Base-by-base conservation (phyloP, 164 flowering plant genomes). In the Chimonanthus praecox region DNA sequence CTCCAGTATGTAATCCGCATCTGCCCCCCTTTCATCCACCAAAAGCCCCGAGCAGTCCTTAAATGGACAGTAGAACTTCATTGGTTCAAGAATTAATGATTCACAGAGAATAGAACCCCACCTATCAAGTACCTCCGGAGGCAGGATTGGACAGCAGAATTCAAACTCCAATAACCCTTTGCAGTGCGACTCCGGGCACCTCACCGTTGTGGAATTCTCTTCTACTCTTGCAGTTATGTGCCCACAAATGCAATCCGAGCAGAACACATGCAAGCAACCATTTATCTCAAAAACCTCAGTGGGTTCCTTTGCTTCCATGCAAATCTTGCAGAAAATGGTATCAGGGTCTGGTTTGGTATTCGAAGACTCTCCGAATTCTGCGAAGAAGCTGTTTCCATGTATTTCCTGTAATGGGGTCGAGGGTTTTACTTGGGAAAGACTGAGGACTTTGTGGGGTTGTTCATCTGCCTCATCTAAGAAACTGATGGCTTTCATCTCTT, bases 131-230 rank as follows among this genome's bases (percentile, higher is more conserved):
- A 82, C 82, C 0, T 68, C 76, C 4, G 60, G 18, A 1, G 84
- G 77, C 0, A 87, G 44, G 7, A 85, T 48, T 2, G 71, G 5
- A 44, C 65, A 68, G 60, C 86, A 83, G 21, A 47, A 5, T 0
- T 78, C 74, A 0, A 73, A 75, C 6, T 80, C 86, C 5, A 87
- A 16, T 0, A 70, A 47, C 11, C 63, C 74, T 0, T 9, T 16
- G 49, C 90, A 87, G 7, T 64, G 63, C 63, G 68, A n/a, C 2
- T 67, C 82, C 0, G 87, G 90, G 68, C 88, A 87, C 2, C 71
- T 20, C 3, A 87, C 68, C 4, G 2, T n/a, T 0, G 49, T 13
- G 0, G 46, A 10, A 51, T 75, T 73, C 3, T 78, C 80, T 49
- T 80, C 58, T 21, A 72, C 50, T 43, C 64, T 72, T 1, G 74